Evolutionary conservation across 306 rosid species (phyloP).

Genomic region (Canavalia ensiformis): DNA sequence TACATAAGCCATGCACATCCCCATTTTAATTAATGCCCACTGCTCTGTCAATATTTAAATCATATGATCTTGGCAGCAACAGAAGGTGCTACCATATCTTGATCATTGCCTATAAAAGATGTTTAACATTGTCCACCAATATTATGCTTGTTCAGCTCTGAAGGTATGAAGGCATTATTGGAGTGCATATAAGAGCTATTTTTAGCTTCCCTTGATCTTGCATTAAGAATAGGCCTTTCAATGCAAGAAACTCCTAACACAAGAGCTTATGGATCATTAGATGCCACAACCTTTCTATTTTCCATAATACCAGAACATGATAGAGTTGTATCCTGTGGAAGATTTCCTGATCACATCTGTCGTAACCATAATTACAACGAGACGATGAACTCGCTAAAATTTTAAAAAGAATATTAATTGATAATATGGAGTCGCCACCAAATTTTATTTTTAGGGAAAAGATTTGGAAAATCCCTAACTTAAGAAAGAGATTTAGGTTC

Average conservation of each 20-base stretch:
- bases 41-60: conserved; percentile 42
- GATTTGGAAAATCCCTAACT: too few species aligned
- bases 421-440: too few species aligned
- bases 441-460: too few species aligned
- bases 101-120: conserved; percentile 42
- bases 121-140: conserved; percentile 46
- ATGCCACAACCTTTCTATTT: conserved; percentile 45
- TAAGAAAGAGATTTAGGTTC: too few species aligned
- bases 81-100: conserved; percentile 38
- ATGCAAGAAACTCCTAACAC: conserved; percentile 25
- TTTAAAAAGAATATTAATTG: too few species aligned
- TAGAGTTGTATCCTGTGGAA: conserved; percentile 37
- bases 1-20: conserved; percentile 52
- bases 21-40: conserved; percentile 31
- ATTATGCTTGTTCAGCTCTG: conserved; percentile 38
- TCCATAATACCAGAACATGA: conserved; percentile 39
- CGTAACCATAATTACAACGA: too few species aligned
- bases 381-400: too few species aligned
- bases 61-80: conserved; percentile 36
- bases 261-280: conserved; percentile 44
- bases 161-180: conserved; percentile 27
- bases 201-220: conserved; percentile 44
- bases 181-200: conserved; percentile 34
- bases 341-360: conserved; percentile 53
- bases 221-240: conserved; percentile 44